These are phyloP conservation scores for Pythium dissotocum DNA, from an alignment of 352 stramenopile genomes.

Conservation along the genomic window DNA sequence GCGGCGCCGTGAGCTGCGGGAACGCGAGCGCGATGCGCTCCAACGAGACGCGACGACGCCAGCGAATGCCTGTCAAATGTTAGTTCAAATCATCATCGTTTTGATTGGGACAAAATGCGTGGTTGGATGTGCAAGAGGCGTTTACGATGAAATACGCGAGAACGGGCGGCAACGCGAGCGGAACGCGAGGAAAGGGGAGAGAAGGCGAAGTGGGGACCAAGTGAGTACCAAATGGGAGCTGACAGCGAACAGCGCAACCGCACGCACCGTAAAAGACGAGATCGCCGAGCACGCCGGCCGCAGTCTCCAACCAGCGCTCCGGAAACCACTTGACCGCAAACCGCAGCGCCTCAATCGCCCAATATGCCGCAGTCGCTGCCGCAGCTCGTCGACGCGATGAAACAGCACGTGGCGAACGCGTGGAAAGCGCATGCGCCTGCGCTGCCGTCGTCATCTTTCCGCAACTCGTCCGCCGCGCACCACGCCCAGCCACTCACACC, in stretches of 20 bases:
- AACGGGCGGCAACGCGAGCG: neutral
- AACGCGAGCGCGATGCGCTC: slow-evolving; percentile 36
- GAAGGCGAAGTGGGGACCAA: neutral
- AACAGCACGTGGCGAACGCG: slow-evolving; percentile 21
- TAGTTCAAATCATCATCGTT: neutral
- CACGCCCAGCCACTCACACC: neutral
- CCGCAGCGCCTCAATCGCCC: slow-evolving; percentile 25
- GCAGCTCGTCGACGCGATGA: slow-evolving; percentile 41
- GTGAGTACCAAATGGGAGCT: neutral
- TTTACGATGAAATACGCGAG: slow-evolving; percentile 1
- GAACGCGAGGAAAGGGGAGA: neutral
- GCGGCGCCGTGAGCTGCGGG: slow-evolving; percentile 9
- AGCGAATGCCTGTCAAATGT: slow-evolving; percentile 43
- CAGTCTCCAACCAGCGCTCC: slow-evolving; percentile 30
- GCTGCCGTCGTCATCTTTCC: neutral
- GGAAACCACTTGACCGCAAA: slow-evolving; percentile 40
- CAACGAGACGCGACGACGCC: slow-evolving; percentile 41
- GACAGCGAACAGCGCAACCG: neutral
- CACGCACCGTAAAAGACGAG: slow-evolving; percentile 56
- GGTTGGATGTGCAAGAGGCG: slow-evolving; percentile 17
- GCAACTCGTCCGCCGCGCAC: neutral
- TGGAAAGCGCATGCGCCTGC: slow-evolving; percentile 14
- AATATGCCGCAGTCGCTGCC: slow-evolving; percentile 49
- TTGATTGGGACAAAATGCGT: neutral
- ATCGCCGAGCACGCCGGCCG: slow-evolving; percentile 36